phyloP scores from a whole-genome alignment of 176 grass and related monocot species.

The Lolium multiflorum region DNA sequence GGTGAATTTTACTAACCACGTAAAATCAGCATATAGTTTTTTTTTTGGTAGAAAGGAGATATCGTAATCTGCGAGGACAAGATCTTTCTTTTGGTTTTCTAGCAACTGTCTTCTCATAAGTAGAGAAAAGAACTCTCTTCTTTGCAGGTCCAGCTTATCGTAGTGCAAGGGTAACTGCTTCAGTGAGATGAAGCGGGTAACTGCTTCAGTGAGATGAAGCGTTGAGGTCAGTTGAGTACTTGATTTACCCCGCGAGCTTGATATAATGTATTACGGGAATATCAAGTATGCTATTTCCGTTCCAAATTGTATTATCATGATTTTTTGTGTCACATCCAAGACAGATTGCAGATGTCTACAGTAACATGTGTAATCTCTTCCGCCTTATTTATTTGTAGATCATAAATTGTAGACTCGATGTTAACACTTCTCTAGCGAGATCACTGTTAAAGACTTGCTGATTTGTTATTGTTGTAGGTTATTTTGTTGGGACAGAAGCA shows the following conservation, averaged over 20 bases:
- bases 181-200: no score
- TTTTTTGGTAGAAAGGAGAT: no score
- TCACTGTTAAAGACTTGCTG: neutral
- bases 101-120: slow-evolving; percentile 19
- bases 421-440: neutral
- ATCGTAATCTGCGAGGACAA: no score
- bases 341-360: neutral
- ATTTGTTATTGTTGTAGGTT: neutral
- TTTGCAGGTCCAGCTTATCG: slow-evolving; percentile 65
- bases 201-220: no score
- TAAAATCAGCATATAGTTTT: no score
- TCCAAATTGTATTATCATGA: neutral
- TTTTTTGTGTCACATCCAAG: neutral
- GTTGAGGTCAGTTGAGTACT: slow-evolving; percentile 60
- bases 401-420: neutral
- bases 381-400: neutral
- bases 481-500: neutral
- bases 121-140: slow-evolving; percentile 65
- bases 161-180: slow-evolving; percentile 40
- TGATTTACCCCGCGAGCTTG: slow-evolving; percentile 35
- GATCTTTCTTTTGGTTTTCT: neutral
- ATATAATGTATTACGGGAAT: neutral
- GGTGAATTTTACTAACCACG: no score
- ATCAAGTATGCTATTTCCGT: neutral
- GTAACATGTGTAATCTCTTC: neutral